Evolutionary conservation across 176 grass and related monocot genomes (phyloP), one percentile per base, ranked within the genome.

Genomic region (Puccinellia tenuiflora): DNA sequence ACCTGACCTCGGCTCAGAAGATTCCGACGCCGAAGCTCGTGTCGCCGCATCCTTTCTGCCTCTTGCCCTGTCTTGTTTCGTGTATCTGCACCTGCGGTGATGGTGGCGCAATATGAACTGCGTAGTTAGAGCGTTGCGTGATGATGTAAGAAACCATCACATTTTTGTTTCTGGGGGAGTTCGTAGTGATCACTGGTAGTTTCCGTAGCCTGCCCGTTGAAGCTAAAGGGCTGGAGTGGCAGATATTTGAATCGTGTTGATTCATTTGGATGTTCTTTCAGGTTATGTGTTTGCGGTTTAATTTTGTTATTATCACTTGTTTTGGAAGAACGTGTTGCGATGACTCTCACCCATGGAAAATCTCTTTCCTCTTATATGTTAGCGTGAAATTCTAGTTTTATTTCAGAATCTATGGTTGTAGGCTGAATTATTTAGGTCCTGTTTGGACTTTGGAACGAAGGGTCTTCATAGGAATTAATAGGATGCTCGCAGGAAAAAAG

Each of bases 121-220:
- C 60, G 16, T 74, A 57, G 75, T 22, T 88, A 86, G 77, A 73
- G 47, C 73, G 72, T 26, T 21, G 25, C 15, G 16, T 65, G 39
- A 24, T 31, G 69, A 62, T 73, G 72, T 72, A 64, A 78, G 72
- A 55, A 43, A 82, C 5, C 15, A 71, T 72, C 45, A 37, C 78
- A 86, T 35, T 73, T 89, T 90, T 86, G 88, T 82, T 78, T 64
- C 17, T 47, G 46, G 31, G 63, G 60, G 20, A 31, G 78, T 77
- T 76, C 12, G 24, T 76, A 67, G 77, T 68, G 39, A 45, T 17
- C 48, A 31, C 6, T 52, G 35, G 70, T 86, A 86, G 83, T 6
- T 43, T 3, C 65, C 63, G 72, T 82, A 82, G 65, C 73, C 33
- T 86, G 54, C 39, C 64, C 33, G 7, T 82, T 73, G 64, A 86